Evolutionary conservation across 805 yeast species (phyloP), one percentile per base, ranked within the genome.

Genomic region (Teunomyces tritomae): DNA sequence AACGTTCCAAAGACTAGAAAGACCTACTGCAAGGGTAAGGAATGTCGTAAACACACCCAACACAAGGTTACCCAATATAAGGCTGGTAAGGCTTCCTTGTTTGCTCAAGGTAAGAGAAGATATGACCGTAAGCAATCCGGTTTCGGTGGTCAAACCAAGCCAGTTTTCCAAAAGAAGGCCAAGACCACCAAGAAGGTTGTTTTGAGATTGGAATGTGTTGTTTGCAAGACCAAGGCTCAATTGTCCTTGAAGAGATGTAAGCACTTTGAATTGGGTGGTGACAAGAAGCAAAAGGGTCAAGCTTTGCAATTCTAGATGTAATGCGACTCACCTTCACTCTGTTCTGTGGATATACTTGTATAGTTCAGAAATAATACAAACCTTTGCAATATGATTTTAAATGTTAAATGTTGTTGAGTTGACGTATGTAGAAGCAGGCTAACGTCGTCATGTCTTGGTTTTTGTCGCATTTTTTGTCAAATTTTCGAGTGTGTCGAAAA

Each of bases 81-180:
- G 80, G 96, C 98, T 76, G 99, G 99, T 82, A 94, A 94, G 84
- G 98, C 99, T 76, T 92, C 98, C 61, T 85, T 91, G 70, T 90
- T 84, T 74, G 97, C 98, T 67, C 98, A 94, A 83, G 99, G 99
- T 87, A 94, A 95, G 92, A 90, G 99, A 85, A 91, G 99, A 85
- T 94, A 94, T 84, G 99, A 94, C 92, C 96, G 99, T 82, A 94
- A 94, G 82, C 99, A 94, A 84, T 76, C 87, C 70, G 99, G 99
- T 90, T 94, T 84, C 82, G 99, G 99, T 89, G 99, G 99, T 89
- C 99, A 94, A 84, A 94, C 99, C 81, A 94, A 90, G 85, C 99
- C 85, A 75, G 87, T 94, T 81, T 94, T 94, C 97, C 98, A 90
- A 88, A 94, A 94, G 89, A 94, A 94, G 81, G 99, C 99, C 70